These are phyloP conservation scores for Leccinum subgranulosum DNA, from an alignment of 768 basidiomycete species.

Conservation along the genomic window DNA sequence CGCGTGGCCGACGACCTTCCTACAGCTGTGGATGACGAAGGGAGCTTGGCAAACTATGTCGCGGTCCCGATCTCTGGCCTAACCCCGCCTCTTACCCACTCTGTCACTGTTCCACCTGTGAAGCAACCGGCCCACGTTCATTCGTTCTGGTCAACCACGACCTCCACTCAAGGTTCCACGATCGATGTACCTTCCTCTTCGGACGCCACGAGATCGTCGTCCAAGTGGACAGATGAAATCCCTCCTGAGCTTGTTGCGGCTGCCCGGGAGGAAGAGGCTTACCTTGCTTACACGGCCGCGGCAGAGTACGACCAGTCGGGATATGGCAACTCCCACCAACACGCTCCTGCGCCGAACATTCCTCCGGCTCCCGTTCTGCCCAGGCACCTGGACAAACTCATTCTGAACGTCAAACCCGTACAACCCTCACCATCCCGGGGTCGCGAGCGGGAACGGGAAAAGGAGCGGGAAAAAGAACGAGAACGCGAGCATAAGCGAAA, in stretches of 20 bases:
- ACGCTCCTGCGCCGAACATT: constrained; percentile 67
- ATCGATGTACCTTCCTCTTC: constrained; percentile 24
- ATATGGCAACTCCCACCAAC: constrained; percentile 34
- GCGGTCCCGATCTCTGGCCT: constrained; percentile 40
- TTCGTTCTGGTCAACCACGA: constrained; percentile 44
- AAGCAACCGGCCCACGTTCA: constrained; percentile 30
- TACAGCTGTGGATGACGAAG: constrained; percentile 90
- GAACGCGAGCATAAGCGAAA: constrained; percentile 31
- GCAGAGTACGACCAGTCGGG: constrained; percentile 33
- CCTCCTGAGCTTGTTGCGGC: constrained; percentile 78
- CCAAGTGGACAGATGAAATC: constrained; percentile 74
- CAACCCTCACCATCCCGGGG: constrained; percentile 32
- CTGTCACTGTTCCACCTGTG: constrained; percentile 32
- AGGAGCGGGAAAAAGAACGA: constrained; percentile 34
- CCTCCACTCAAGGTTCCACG: constrained; percentile 31
- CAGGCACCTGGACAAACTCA: constrained; percentile 89
- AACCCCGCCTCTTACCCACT: constrained; percentile 32
- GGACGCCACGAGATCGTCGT: constrained; percentile 29
- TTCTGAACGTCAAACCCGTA: constrained; percentile 59
- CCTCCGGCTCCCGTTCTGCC: constrained; percentile 88
- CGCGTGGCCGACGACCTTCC: constrained; percentile 76
- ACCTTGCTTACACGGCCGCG: constrained; percentile 43
- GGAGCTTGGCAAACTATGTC: constrained; percentile 92
- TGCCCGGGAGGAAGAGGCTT: constrained; percentile 80
- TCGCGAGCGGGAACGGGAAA: constrained; percentile 34